These are phyloP conservation scores for Russula sp. DNA, from an alignment of 768 basidiomycete species.

Conservation along the genomic window DNA sequence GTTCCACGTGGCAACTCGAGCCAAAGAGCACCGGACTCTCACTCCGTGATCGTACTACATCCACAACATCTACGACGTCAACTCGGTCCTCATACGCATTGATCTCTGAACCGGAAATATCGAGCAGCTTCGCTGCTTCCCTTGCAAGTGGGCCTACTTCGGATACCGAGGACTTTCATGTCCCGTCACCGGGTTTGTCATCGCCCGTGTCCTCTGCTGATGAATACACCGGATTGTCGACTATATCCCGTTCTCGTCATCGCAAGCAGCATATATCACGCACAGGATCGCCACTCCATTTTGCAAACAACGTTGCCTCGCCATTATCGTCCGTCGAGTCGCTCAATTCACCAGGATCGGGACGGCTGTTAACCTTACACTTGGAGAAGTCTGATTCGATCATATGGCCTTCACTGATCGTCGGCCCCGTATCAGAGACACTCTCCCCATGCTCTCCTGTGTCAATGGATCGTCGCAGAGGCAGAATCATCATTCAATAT, in stretches of 20 bases:
- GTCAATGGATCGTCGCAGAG: conserved; percentile 53
- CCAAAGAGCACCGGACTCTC: conserved; percentile 54
- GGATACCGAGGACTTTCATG: conserved; percentile 61
- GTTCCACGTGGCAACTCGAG: conserved; percentile 79
- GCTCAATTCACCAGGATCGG: conserved; percentile 51
- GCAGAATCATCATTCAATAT: conserved; percentile 69
- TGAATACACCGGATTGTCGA: conserved; percentile 31
- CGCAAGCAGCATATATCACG: conserved; percentile 44
- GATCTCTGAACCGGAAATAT: conserved; percentile 81
- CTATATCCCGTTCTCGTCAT: conserved; percentile 22
- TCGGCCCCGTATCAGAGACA: conserved; percentile 67
- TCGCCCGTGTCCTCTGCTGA: conserved; percentile 64
- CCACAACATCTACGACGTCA: conserved; percentile 69
- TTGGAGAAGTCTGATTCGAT: conserved; percentile 75
- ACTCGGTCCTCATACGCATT: conserved; percentile 80
- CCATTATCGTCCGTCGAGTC: conserved; percentile 80
- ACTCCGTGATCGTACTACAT: conserved; percentile 68
- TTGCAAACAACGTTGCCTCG: conserved; percentile 57
- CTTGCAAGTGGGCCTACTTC: conserved; percentile 71
- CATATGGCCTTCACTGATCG: conserved; percentile 80
- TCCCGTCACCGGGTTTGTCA: conserved; percentile 55
- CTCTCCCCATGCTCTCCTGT: conserved; percentile 52
- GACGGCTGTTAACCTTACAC: conserved; percentile 73
- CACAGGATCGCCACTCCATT: conserved; percentile 50
- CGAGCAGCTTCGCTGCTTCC: conserved; percentile 80